These are phyloP conservation scores for Trichophyton mentagrophytes DNA, from an alignment of 2,329 filamentous ascomycete genomes.

Conservation along the genomic window DNA sequence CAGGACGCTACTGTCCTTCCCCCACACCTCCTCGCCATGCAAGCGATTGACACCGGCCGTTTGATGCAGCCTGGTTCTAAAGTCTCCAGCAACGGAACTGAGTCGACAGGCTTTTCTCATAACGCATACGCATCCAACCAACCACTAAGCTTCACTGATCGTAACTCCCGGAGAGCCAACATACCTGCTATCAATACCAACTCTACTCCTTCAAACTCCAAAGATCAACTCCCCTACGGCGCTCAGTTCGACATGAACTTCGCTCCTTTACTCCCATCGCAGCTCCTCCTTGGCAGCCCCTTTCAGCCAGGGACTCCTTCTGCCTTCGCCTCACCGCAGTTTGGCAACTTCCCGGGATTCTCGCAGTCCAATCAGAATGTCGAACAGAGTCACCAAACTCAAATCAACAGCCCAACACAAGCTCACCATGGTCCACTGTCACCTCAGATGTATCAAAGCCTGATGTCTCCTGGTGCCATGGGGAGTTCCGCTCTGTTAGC, in stretches of 20 bases:
- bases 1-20: slow-evolving; percentile 75
- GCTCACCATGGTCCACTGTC: slow-evolving; percentile 55
- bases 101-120: slow-evolving; percentile 83
- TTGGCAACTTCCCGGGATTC: slow-evolving; percentile 70
- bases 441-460: slow-evolving; percentile 67
- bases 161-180: slow-evolving; percentile 69
- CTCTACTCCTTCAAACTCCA: slow-evolving; percentile 45
- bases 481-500: slow-evolving; percentile 62
- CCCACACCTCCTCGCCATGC: slow-evolving; percentile 81
- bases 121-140: slow-evolving; percentile 81
- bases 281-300: slow-evolving; percentile 85
- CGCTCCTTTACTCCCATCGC: slow-evolving; percentile 85
- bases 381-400: slow-evolving; percentile 46
- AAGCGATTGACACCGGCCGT: slow-evolving; percentile 56
- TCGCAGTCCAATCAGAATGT: slow-evolving; percentile 45
- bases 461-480: slow-evolving; percentile 76
- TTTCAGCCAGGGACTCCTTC: slow-evolving; percentile 92
- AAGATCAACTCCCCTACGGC: slow-evolving; percentile 73
- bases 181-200: slow-evolving; percentile 89
- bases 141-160: slow-evolving; percentile 63
- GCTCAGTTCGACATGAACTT: slow-evolving; percentile 95
- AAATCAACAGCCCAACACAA: slow-evolving; percentile 61
- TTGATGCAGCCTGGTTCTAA: slow-evolving; percentile 49
- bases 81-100: slow-evolving; percentile 54
- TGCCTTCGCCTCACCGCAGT: slow-evolving; percentile 81